Evolutionary conservation across 2,329 filamentous ascomycete species (phyloP).

Genomic region (Laburnicola sp.): DNA sequence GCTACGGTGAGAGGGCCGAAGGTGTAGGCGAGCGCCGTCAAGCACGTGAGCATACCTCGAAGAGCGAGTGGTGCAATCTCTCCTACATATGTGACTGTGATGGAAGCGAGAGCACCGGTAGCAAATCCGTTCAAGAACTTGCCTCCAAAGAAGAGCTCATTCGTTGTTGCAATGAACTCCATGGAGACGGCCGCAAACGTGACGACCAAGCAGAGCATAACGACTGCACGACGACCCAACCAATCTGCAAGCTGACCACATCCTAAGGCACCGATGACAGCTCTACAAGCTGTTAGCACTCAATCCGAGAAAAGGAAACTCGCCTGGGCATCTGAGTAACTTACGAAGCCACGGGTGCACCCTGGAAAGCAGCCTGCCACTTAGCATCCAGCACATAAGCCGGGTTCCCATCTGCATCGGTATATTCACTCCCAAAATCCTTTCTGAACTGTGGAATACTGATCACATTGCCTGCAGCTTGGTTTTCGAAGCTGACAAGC

Average conservation of each 20-base stretch:
- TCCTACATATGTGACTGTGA: constrained; percentile 46
- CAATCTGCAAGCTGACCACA: constrained; percentile 44
- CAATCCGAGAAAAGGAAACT: background rate
- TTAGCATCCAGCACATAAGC: constrained; percentile 48
- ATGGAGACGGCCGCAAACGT: constrained; percentile 47
- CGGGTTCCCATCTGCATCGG: constrained; percentile 29
- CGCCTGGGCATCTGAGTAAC: constrained; percentile 9
- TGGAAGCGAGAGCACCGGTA: constrained; percentile 45
- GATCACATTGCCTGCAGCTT: constrained; percentile 48
- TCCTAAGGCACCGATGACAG: constrained; percentile 39
- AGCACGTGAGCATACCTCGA: constrained; percentile 43
- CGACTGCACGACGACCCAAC: constrained; percentile 40
- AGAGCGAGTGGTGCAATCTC: constrained; percentile 48
- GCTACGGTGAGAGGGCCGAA: constrained; percentile 47
- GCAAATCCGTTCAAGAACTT: constrained; percentile 51
- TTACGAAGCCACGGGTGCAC: constrained; percentile 47
- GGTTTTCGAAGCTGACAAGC: constrained; percentile 49
- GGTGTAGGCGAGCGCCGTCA: constrained; percentile 48
- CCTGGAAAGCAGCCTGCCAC: constrained; percentile 53
- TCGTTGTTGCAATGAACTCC: constrained; percentile 49
- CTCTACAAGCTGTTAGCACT: constrained; percentile 5
- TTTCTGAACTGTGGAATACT: constrained; percentile 52
- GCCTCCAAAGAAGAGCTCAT: constrained; percentile 48
- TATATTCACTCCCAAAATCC: constrained; percentile 48
- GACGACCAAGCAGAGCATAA: constrained; percentile 44